Base-by-base conservation (phyloP, 2,329 filamentous ascomycete species). In the Anisogramma anomala region DNA sequence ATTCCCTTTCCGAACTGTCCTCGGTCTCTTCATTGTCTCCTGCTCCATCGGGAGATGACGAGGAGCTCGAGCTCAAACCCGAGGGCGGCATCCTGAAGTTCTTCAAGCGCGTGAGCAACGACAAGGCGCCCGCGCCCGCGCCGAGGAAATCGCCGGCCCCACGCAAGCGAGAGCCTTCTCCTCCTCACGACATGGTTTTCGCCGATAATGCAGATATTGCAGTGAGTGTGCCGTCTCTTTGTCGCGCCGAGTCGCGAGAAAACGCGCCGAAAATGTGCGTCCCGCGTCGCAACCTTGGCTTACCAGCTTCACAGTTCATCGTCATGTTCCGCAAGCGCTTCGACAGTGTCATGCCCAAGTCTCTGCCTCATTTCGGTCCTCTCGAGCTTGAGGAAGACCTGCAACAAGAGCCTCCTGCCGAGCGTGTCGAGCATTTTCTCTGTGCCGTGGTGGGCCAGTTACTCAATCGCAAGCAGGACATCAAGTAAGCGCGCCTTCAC, bases 311-410 rank as follows among this genome's bases (percentile, higher is more conserved):
- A 47, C 54, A 95, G 86, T 95, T 98, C 65, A 84, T 98, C 62
- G 86, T 96, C 52, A 95, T 94, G 85, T 98, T 96, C 65, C 79
- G 89, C 60, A 83, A 84, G 62, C 85, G 91, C 56, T 96, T 98
- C 63, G 79, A 74, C 63, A 87, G 94, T 46, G 82, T 78, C 46
- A 91, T 98, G 52, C 82, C 88, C 35, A 82, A 87, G 61, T 91
- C 86, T 23, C 71, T 94, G 26, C 72, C 84, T 50, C 84, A 94
- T 58, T 86, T 94, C 52, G 91, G 91, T 17, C 91, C 91, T 10
- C 89, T 98, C 63, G 93, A 98, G 61, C 76, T 98, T 47, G 91
- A 98, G 63, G 73, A 74, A 59, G 91, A 91, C 38, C 75, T 95
- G 38, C 77, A 80, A 47, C 84, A 89, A 58, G 65, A 72, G 36